A percentile compares a stretch with the other conserved stretches of the same genome.
Conservation (phyloP, 208 protist genomes). For the Vickermania spadyakhi region DNA sequence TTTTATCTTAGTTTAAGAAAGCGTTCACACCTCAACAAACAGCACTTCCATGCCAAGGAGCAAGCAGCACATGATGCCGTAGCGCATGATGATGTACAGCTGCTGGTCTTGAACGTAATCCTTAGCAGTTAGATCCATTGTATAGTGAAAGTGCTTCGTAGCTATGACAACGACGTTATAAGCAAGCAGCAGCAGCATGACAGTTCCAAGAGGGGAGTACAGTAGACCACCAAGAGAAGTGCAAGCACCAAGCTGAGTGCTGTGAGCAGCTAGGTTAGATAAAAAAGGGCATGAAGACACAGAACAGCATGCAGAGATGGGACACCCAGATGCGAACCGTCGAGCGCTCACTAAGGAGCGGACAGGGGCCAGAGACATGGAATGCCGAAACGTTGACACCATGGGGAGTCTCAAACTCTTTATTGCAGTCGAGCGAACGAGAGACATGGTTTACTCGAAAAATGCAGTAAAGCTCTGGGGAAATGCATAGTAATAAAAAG, state of each 20-base stretch:
- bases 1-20: background rate
- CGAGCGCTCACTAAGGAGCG: background rate
- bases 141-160: slow-evolving; percentile 77
- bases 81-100: slow-evolving; percentile 74
- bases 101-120: slow-evolving; percentile 88
- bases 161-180: slow-evolving; percentile 83
- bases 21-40: slow-evolving; percentile 71
- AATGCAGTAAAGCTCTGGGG: background rate
- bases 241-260: slow-evolving; percentile 39
- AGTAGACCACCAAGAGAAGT: slow-evolving; percentile 54
- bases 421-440: background rate
- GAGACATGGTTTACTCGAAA: background rate
- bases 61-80: slow-evolving; percentile 71
- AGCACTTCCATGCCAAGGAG: slow-evolving; percentile 78
- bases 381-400: no score
- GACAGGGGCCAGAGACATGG: no score
- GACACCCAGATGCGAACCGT: background rate
- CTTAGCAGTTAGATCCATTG: slow-evolving; percentile 80
- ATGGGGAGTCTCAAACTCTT: background rate
- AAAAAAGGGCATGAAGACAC: slow-evolving; percentile 11
- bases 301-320: background rate
- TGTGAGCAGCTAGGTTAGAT: slow-evolving; percentile 52
- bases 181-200: slow-evolving; percentile 61
- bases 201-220: slow-evolving; percentile 71
- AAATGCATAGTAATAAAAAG: background rate